Evolutionary conservation across 768 basidiomycete species (phyloP), one percentile per base, ranked within the genome.

Genomic region (Coprinopsis marcescibilis): DNA sequence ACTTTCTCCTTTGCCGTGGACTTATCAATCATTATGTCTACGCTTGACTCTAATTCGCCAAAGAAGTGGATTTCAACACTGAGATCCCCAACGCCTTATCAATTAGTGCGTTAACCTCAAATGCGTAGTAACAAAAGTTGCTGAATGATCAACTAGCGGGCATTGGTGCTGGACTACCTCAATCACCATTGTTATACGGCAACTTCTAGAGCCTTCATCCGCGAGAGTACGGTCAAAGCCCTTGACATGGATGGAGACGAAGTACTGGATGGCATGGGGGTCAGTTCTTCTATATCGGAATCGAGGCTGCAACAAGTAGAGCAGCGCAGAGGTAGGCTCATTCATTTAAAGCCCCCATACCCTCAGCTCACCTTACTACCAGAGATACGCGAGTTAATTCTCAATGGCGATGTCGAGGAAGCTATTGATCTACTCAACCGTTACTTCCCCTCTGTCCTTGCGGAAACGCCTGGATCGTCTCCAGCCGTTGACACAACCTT

Each of bases 371-470:
- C 35, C 12, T 50, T 21, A n/a, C 17, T 26, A n/a, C 20, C 49
- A 96, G 93, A 78, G 35, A 85, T 94, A 39, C 75, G 81, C 45
- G 67, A 63, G 33, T 68, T 75, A 53, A 83, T 95, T 20, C 76
- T 94, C 7, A 76, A 75, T 1, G 93, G 93, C 12, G 74, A 73
- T n/a, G 77, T 94, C 29, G 76, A 81, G 45, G 76, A 82, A 21
- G 89, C 91, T 2, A 80, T 75, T 12, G 68, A 66, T 2, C 67
- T 84, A 14, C 69, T 95, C 32, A 75, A 89, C 51, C 62, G 66
- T 20, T 73, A 91, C 55, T 96, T 90, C 56, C 91, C 92, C 7
- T 59, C 71, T 11, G 89, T 93, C 10, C 74, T 90, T 11, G 59
- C 67, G 5, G 61, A 60, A 42, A 49, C 55, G n/a, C n/a, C n/a